Evolutionary conservation across 371 early-diverging fungal genomes (phyloP), one percentile per base, ranked within the genome.

Genomic region (Lichtheimia hyalospora): DNA sequence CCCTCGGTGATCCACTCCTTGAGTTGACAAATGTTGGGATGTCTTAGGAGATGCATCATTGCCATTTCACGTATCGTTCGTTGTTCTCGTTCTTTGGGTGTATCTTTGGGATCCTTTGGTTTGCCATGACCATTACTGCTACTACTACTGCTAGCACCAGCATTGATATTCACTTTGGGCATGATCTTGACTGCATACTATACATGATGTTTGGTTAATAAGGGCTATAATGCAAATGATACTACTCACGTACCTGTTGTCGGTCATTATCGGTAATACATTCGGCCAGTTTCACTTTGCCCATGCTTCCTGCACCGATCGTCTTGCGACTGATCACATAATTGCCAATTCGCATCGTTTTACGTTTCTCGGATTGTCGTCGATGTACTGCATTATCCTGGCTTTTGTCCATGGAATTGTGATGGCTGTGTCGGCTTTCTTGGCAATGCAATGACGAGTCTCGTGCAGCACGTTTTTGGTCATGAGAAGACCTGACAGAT

Each of bases 241-340:
- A 7, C 1, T 50, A 28, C 21, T n/a, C 2, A 7, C n/a, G 44
- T 69, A 74, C 75, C 60, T 78, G 73, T 62, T 75, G 67, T 49
- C 70, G 70, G 44, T 68, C 58, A 8, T 25, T 57, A 53, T 78
- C 79, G 3, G 73, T 73, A 44, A 75, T 24, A 54, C 79, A 78
- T 57, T 78, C 84, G 14, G 93, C 99, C 23, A 98, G 77, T 67
- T 98, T 97, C 49, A 99, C 99, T 73, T 96, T 95, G 58, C 97
- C 96, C 92, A 97, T 98, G 52, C 94, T 94, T 14, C 99, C 99
- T 40, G 93, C 93, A 16, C 99, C 99, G 52, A 99, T 84, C 4
- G 95, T 92, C 69, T 96, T 97, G 52, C 73, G 58, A 51, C 71
- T 73, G 48, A 78, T 74, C 43, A 78, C 69, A 68, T 78, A 78